A percentile compares a stretch with the other conserved stretches of the same genome.
Evolutionary conservation across 2,329 filamentous ascomycete genomes (phyloP).

Genomic region (Pyricularia sp.): DNA sequence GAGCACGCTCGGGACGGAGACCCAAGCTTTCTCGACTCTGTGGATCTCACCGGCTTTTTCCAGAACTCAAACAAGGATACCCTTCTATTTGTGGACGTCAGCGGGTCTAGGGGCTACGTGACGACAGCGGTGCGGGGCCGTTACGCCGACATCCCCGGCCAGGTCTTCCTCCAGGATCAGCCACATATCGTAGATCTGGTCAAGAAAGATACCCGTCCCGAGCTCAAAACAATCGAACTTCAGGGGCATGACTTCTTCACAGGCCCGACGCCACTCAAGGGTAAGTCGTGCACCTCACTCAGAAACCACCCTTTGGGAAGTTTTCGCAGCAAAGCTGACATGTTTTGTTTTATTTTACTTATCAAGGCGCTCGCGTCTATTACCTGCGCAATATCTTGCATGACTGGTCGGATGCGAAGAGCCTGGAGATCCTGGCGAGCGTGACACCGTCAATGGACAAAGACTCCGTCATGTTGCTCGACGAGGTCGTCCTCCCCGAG

Average conservation of each 20-base stretch:
- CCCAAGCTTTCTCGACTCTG: background rate
- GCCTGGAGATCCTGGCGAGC: slow-evolving; percentile 20
- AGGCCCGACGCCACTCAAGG: slow-evolving; percentile 10
- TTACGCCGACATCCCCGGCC: slow-evolving; percentile 21
- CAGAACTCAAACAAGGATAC: background rate
- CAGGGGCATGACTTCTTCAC: slow-evolving; percentile 10
- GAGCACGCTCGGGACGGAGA: background rate
- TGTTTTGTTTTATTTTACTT: too few relatives aligned
- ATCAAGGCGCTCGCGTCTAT: slow-evolving; percentile 20
- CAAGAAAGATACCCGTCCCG: background rate
- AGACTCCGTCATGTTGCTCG: slow-evolving; percentile 27
- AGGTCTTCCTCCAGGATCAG: slow-evolving; percentile 30
- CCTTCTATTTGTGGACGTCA: slow-evolving; percentile 28
- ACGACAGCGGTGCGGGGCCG: slow-evolving; percentile 20
- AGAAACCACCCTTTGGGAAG: too few relatives aligned
- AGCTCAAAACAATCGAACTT: slow-evolving; percentile 7
- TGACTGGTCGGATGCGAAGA: slow-evolving; percentile 22
- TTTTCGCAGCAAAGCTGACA: too few relatives aligned
- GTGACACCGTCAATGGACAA: slow-evolving; percentile 20
- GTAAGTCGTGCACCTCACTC: too few relatives aligned
- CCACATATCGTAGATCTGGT: slow-evolving; percentile 18
- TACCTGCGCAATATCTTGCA: slow-evolving; percentile 25
- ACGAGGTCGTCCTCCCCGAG: slow-evolving; percentile 30
- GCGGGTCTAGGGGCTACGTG: slow-evolving; percentile 29
- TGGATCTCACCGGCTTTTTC: background rate